Evolutionary conservation across 148 eudicot species (phyloP).

Genomic region (Rhododendron williamsianum): DNA sequence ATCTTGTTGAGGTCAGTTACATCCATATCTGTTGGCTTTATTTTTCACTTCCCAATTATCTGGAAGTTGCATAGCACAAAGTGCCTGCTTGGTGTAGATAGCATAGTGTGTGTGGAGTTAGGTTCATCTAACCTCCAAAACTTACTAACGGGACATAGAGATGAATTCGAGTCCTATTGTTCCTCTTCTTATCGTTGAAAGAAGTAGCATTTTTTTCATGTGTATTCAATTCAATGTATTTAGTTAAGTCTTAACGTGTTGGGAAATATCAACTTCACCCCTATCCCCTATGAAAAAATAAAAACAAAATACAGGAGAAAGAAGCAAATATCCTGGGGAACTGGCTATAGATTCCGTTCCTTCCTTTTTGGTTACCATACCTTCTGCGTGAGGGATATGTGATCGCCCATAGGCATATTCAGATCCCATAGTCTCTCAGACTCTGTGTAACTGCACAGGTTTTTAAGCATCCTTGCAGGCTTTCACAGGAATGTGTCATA

Average conservation of each 20-base stretch:
- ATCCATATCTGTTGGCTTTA: conserved; percentile 13
- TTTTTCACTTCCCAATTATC: not conserved
- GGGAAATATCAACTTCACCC: not conserved
- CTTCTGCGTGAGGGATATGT: not conserved
- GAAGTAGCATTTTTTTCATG: not conserved
- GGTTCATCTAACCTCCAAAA: conserved; percentile 4
- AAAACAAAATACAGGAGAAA: not conserved
- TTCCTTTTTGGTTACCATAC: not conserved
- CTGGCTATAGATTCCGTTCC: not conserved
- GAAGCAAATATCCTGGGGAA: not conserved
- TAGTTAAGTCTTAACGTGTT: not conserved
- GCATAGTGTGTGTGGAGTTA: not conserved
- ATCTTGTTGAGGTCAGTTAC: conserved; percentile 68
- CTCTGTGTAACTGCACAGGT: not conserved
- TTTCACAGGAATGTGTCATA: not conserved
- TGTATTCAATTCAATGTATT: not conserved
- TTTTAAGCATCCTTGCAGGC: not conserved
- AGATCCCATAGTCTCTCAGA: not conserved
- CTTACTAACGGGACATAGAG: not conserved
- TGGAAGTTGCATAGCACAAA: not conserved
- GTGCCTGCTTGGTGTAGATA: not conserved
- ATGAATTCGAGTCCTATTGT: not conserved
- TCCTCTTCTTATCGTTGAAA: not conserved
- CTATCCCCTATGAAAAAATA: not conserved
- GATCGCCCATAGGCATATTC: not conserved